Base-by-base conservation (phyloP, 2,329 filamentous ascomycete species). In the Aspergillus fumigatus region DNA sequence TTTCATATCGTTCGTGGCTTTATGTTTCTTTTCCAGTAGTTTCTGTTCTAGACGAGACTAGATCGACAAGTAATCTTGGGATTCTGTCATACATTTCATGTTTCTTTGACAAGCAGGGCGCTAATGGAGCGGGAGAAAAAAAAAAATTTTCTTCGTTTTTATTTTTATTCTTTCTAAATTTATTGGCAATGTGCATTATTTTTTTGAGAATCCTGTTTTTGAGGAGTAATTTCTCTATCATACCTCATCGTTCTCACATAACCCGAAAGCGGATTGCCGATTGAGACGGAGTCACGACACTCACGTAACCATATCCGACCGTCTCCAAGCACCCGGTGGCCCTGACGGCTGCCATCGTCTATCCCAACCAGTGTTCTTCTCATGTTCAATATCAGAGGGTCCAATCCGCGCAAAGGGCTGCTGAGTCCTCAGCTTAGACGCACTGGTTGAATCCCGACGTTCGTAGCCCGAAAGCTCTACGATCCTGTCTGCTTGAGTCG, bases 401-500 rank as follows among this genome's bases (percentile, higher is more conserved):
- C 55, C 57, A 14, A 70, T 48, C 19, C 57, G 56, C 56, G 58
- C 62, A 32, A 71, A 70, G 0, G 67, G 62, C 56, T 68, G 63
- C 60, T 77, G 74, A 25, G 62, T 68, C 55, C 73, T 68, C 52
- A 76, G 53, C 54, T 67, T 72, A 8, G 71, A 69, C 3, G 68
- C 68, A 17, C 63, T 66, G 9, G 64, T 68, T 23, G 62, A 61
- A 41, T 72, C 65, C 1, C 76, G 76, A 4, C 77, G 71, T 57
- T 79, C 77, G 59, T 79, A 78, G 3, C 75, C 76, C 4, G 75
- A 74, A 48, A 79, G 59, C 23, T 72, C 69, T 23, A 77, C 57
- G 3, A 73, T 60, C 6, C 59, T 58, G n/a, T 66, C 60, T 35
- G 7, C n/a, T 9, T 29, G 11, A 9, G 3, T 32, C 21, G 19